phyloP scores from a whole-genome alignment of 1,139 yeast genomes.

The Blastobotrys ciferrii region DNA sequence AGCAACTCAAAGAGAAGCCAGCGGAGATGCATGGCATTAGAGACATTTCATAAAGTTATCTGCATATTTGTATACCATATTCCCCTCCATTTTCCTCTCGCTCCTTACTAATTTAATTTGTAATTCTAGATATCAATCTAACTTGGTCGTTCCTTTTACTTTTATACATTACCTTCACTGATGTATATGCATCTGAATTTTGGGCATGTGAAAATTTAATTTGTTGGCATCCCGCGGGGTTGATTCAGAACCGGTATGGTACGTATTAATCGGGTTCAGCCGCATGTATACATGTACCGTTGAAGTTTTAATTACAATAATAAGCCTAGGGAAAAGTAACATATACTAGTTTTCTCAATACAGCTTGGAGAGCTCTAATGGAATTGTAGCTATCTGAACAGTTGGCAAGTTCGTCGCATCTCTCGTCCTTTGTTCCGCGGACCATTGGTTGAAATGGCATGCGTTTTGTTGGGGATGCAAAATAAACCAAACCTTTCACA shows the following conservation, averaged over 20 bases:
- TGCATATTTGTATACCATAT: not conserved
- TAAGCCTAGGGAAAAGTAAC: too few species aligned
- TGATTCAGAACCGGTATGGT: too few species aligned
- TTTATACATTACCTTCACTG: not conserved
- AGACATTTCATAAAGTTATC: not conserved
- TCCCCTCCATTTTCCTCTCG: not conserved
- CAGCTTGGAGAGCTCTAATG: too few species aligned
- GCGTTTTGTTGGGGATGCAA: not conserved
- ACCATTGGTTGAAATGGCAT: too few species aligned
- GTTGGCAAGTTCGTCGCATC: too few species aligned
- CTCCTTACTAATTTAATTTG: not conserved
- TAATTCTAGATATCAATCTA: not conserved
- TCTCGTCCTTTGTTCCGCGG: too few species aligned
- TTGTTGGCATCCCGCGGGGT: too few species aligned
- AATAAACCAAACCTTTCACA: not conserved
- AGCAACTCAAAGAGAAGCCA: slow-evolving; percentile 1
- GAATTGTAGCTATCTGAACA: too few species aligned
- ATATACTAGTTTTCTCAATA: too few species aligned
- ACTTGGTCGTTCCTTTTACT: not conserved
- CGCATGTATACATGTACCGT: not conserved
- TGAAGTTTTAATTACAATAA: too few species aligned
- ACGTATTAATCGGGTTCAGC: not conserved
- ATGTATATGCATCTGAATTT: too few species aligned
- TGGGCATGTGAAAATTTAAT: not conserved
- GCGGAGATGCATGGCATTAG: not conserved